phyloP scores from a whole-genome alignment of 192 early-diverging fungal genomes.

The Backusella tarrabulga region DNA sequence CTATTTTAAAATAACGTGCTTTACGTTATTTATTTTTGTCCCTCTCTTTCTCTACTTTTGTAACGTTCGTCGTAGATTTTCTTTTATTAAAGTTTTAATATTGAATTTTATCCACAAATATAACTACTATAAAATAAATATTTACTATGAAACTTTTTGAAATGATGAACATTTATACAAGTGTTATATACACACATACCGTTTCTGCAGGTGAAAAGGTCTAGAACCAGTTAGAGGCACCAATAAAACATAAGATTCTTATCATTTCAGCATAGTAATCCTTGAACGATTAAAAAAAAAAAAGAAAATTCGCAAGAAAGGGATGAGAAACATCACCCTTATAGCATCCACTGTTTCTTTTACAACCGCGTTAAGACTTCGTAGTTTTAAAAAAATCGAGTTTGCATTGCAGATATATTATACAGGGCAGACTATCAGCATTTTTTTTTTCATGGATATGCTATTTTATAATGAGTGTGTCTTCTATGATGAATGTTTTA shows the following conservation, averaged over 20 bases:
- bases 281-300: not conserved
- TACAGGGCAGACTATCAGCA: not conserved
- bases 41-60: not conserved
- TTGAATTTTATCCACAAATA: not conserved
- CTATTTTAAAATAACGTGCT: not conserved
- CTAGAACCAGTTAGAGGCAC: not conserved
- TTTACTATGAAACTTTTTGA: not conserved
- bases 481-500: too few species aligned
- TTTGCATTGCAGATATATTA: not conserved
- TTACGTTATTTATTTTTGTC: not conserved
- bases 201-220: not conserved
- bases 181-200: not conserved
- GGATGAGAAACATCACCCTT: not conserved
- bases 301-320: not conserved
- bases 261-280: not conserved
- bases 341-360: not conserved
- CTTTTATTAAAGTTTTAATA: not conserved
- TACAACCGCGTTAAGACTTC: not conserved
- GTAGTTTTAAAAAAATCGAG: not conserved
- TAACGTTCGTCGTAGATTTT: not conserved
- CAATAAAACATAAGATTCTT: not conserved
- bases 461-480: too few species aligned
- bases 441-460: too few species aligned
- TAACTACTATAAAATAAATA: not conserved
- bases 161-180: not conserved